These are phyloP conservation scores for Filosporella fistucella DNA, from an alignment of 495 filamentous ascomycete genomes.

Conservation along the genomic window DNA sequence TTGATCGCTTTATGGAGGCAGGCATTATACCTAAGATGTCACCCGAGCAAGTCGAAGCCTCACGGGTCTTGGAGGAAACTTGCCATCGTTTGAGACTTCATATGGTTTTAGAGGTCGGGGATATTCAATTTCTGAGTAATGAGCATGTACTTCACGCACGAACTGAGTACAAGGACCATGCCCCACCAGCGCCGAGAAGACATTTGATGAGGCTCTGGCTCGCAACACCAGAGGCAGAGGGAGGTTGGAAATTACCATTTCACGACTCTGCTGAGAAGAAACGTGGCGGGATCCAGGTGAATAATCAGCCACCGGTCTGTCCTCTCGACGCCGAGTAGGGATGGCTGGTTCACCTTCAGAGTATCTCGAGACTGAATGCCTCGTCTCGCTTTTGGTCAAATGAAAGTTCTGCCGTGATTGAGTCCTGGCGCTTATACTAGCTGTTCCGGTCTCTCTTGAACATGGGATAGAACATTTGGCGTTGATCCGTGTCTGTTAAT, in stretches of 20 bases:
- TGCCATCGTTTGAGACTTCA: slow-evolving; percentile 62
- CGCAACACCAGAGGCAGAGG: slow-evolving; percentile 72
- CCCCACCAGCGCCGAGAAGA: slow-evolving; percentile 56
- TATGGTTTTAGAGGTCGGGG: slow-evolving; percentile 75
- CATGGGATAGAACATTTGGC: too few species aligned
- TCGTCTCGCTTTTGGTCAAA: too few species aligned
- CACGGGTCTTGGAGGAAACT: slow-evolving; percentile 61
- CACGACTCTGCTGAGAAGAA: slow-evolving; percentile 78
- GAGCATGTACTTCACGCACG: slow-evolving; percentile 65
- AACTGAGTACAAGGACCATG: slow-evolving; percentile 62
- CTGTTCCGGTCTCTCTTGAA: too few species aligned
- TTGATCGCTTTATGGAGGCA: slow-evolving; percentile 59
- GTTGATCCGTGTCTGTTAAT: too few species aligned
- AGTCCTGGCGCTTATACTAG: too few species aligned
- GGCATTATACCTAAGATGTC: slow-evolving; percentile 66
- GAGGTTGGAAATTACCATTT: slow-evolving; percentile 82
- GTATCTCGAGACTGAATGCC: too few species aligned
- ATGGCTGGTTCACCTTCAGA: too few species aligned
- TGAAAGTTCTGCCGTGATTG: too few species aligned
- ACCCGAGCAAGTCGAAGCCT: slow-evolving; percentile 56
- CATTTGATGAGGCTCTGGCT: slow-evolving; percentile 88
- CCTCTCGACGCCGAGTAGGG: slow-evolving; percentile 75
- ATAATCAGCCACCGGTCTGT: slow-evolving; percentile 59
- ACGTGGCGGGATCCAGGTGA: slow-evolving; percentile 81
- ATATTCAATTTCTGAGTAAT: slow-evolving; percentile 74